Base-by-base conservation (phyloP, 441 rosid species). In the Metrosideros polymorpha region DNA sequence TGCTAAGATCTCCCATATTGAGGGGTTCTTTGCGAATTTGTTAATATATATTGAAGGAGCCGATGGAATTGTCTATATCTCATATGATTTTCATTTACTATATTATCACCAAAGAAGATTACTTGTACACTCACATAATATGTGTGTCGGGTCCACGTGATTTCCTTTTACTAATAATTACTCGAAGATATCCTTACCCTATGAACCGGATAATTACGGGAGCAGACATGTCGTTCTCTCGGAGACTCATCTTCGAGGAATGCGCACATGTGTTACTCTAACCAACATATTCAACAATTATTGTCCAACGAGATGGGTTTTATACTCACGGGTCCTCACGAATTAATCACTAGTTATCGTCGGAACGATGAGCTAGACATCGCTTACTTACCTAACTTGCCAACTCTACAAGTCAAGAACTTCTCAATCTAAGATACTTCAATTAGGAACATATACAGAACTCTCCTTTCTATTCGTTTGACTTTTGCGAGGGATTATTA, bases 1-100 rank as follows among this genome's bases (percentile, higher is more conserved):
- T 25, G 59, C 14, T 55, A 55, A 55, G 3, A 55, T 55, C 6
- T 55, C 7, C 24, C 6, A 14, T 25, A 25, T 25, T 4, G 13
- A 25, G 1, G 29, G 29, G 24, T 55, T 25, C n/a, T 14, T 55
- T 10, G n/a, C 25, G 27, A 56, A 56, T 1, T 56, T 25, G 30
- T 25, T 1, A 5, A 0, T 27, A 25, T 27, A 27, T 27, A 56
- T 56, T 56, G 61, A 56, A 56, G 1, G 15, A 56, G 61, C 61
- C 0, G 0, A 56, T 0, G 17, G 10, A 56, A 56, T 3, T 56
- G 61, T n/a, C 0, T 56, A 12, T 12, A 14, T 56, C 61, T 12
- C 30, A 6, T 5, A 56, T 56, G 30, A 56, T 56, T 56, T 56
- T 29, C 61, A 56, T 12, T 29, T 27, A 27, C 61, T 56, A 56